A percentile compares a stretch with the other conserved stretches of the same genome.
Conservation (phyloP, 2,329 filamentous ascomycete genomes). For the Elsinoe perseae region DNA sequence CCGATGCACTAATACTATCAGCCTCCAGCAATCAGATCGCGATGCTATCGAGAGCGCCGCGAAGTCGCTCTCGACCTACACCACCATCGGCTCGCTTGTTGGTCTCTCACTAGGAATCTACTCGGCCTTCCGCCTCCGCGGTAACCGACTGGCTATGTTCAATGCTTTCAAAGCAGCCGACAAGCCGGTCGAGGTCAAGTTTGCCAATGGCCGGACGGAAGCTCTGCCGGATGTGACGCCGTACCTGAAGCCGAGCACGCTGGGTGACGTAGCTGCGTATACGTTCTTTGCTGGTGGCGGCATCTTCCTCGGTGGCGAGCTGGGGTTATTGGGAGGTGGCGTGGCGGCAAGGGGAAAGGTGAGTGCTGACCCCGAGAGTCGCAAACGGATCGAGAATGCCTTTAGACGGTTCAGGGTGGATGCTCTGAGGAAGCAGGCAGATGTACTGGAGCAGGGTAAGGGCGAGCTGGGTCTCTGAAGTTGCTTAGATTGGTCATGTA, state of each 20-base stretch:
- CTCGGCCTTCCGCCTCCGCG: constrained; percentile 50
- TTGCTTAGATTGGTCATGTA: background rate
- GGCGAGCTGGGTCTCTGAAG: constrained; percentile 14
- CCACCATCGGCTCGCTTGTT: constrained; percentile 51
- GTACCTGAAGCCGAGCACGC: constrained; percentile 47
- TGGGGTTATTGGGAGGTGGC: constrained; percentile 52
- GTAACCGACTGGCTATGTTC: constrained; percentile 52
- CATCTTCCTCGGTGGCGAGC: constrained; percentile 57
- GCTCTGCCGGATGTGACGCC: constrained; percentile 54
- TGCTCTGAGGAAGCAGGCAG: constrained; percentile 52
- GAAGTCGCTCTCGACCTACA: constrained; percentile 46
- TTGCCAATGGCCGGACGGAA: constrained; percentile 52
- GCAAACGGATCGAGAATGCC: constrained; percentile 53
- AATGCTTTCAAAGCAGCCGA: constrained; percentile 53
- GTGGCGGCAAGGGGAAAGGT: constrained; percentile 48
- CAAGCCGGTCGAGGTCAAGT: constrained; percentile 54
- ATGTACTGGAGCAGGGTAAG: constrained; percentile 42
- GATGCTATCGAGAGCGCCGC: constrained; percentile 50
- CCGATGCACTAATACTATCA: constrained; percentile 20
- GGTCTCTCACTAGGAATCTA: constrained; percentile 54
- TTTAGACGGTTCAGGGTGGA: constrained; percentile 57
- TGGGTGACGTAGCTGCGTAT: constrained; percentile 56
- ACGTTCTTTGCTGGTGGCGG: constrained; percentile 55
- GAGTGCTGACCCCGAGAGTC: constrained; percentile 46
- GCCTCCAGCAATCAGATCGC: constrained; percentile 51